Conservation (phyloP, 345 rosid species). For the Nephelium lappaceum region DNA sequence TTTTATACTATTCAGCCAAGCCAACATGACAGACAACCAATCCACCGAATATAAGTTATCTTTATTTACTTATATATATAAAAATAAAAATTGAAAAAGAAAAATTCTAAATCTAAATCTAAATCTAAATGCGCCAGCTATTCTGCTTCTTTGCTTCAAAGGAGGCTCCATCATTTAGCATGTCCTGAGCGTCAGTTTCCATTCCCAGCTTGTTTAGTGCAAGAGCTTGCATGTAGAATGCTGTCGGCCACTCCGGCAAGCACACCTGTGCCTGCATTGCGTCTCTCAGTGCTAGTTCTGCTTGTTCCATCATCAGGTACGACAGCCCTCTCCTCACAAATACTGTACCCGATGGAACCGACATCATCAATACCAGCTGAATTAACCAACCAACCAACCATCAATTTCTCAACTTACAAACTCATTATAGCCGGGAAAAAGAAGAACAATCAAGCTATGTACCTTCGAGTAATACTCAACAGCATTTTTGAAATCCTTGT, state of each 20-base stretch:
- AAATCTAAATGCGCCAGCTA: slow-evolving; percentile 60
- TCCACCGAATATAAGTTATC: not conserved
- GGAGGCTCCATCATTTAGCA: slow-evolving; percentile 95
- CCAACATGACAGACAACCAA: not conserved
- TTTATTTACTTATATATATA: too few species aligned
- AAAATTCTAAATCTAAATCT: slow-evolving; percentile 1
- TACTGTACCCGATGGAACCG: slow-evolving; percentile 86
- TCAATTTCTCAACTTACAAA: not conserved
- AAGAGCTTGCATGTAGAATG: slow-evolving; percentile 94
- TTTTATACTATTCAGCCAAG: not conserved
- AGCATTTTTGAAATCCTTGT: slow-evolving; percentile 92
- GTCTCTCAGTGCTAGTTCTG: slow-evolving; percentile 90
- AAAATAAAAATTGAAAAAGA: too few species aligned
- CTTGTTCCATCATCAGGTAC: slow-evolving; percentile 79
- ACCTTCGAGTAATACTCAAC: slow-evolving; percentile 92
- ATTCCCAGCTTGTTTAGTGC: slow-evolving; percentile 96
- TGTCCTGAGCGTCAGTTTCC: slow-evolving; percentile 97
- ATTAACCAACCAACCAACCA: not conserved
- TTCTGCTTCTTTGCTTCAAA: slow-evolving; percentile 86
- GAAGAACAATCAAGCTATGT: not conserved
- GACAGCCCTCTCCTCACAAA: slow-evolving; percentile 71
- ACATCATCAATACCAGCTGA: slow-evolving; percentile 84
- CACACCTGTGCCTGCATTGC: slow-evolving; percentile 99
- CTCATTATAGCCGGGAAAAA: too few species aligned
- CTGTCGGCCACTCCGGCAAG: slow-evolving; percentile 95